Base-by-base conservation (phyloP, 2,329 filamentous ascomycete genomes). In the Didymella pomorum region DNA sequence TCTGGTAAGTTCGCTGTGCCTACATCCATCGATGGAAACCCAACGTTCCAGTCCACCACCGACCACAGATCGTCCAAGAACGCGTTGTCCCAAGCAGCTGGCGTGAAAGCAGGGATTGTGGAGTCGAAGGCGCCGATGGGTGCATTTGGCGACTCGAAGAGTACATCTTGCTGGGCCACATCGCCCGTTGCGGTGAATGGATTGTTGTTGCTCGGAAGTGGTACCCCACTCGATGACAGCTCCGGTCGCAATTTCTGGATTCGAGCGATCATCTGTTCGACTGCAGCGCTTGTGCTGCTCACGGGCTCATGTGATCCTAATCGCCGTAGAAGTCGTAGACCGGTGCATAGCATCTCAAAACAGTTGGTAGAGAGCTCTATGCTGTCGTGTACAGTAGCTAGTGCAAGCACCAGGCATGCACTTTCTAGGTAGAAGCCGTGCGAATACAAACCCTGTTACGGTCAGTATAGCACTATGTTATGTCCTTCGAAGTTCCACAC, bases 361-460 rank as follows among this genome's bases (percentile, higher is more conserved):
- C 47, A 52, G 18, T 47, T n/a, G 10, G 26, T 3, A 10, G 45
- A 18, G 2, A 46, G 9, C 1, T 29, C 12, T 10, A 0, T 18
- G 18, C 23, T 39, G 23, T 43, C 29, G 29, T 52, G 47, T 18
- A 60, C 42, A 14, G 51, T 43, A 9, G 52, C 57, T 5, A 60
- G 47, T 6, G 46, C 52, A 14, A 60, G 57, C 2, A 56, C 35
- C 23, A 60, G 52, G 21, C 46, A 55, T 9, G 57, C 57, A 23
- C 51, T 52, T 31, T 60, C 57, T 14, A 60, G 37, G n/a, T 55
- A 52, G 37, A 60, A 60, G 3, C 44, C 52, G 25, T 60, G 57
- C 5, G 26, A 37, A 18, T 48, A 60, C 11, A 47, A 3, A 1
- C 57, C 57, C 57, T 60, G 26, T 18, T 5, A 1, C 6, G 11